Base-by-base conservation (phyloP, 208 protist genomes). In the Acanthamoeba castellanii region DNA sequence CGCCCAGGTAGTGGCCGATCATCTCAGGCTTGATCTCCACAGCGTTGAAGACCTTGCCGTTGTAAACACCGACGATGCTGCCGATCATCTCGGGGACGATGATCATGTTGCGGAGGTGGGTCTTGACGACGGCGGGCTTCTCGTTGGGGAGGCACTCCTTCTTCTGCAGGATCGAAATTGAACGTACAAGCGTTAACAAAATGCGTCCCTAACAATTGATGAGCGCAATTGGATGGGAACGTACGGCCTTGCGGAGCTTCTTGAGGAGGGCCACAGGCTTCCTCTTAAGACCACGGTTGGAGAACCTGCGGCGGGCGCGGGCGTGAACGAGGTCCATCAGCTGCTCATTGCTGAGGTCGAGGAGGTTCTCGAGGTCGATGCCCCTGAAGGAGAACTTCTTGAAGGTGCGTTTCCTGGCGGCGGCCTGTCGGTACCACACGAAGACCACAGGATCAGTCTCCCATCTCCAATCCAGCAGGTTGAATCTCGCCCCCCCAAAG, bases 1-100 rank as follows among this genome's bases (percentile, higher is more conserved):
- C 99, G 94, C 98, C 99, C n/a, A 99, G 97, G 98, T 99, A 99
- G 97, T 99, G 98, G 89, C 99, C 99, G 95, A 99, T 98, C 99
- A 99, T 99, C 97, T 99, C 99, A 95, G 99, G 98, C 97, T 99
- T 99, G 97, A 99, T 98, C 98, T 99, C 99, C 95, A 99, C 99
- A 32, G 98, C 96, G 96, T 98, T 99, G 98, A 99, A 99, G 94
- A 97, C 96, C 97, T 99, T 99, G 76, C 99, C 99, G 97, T 99
- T 99, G 99, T 99, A 99, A 88, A 99, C 98, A 97, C 98, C 99
- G 94, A 99, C 98, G 37, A 99, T 96, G 70, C 98, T 99, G 88
- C 99, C 99, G 82, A 99, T 99, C 99, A 99, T 99, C 97, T 99
- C 99, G 92, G 99, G 99, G 70, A 99, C 98, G 96, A 99, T 99